Evolutionary conservation across 352 stramenopile genomes (phyloP), one percentile per base, ranked within the genome.

Genomic region (Halophytophthora batemanensis): DNA sequence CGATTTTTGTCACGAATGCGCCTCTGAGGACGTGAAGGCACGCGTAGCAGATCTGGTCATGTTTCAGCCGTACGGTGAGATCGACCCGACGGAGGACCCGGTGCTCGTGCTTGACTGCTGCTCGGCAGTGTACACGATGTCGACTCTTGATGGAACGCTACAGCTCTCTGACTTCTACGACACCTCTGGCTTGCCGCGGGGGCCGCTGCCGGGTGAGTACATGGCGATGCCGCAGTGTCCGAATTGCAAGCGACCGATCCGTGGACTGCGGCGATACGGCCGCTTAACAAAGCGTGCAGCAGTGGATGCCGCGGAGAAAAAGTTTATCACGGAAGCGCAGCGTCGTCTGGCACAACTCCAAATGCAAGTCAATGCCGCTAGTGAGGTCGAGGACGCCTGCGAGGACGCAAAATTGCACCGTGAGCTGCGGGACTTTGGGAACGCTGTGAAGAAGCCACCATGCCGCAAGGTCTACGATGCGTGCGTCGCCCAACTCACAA

Each of bases 121-220:
- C 18, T 82, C 80, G 22, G 78, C 75, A 45, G 82, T 83, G 17
- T 73, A 73, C 59, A 84, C 77, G 17, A 77, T 78, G 44, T 59
- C 67, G 37, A 91, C 74, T 36, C 50, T 95, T n/a, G 86, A 95
- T 61, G 86, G 81, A 0, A 64, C 65, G 17, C 53, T 95, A 17
- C 58, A 59, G 0, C 46, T 82, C 37, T 45, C n/a, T 11, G 41
- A 23, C 1, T 73, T 66, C 22, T 82, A 76, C 48, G 55, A 64
- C 13, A 51, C 14, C 2, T 54, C 72, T 33, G 67, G 63, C 3
- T 54, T 58, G 14, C 40, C 45, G 10, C 48, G 19, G 40, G 59
- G 63, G 13, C 22, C 48, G 48, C 40, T 71, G 18, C 53, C 61
- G 46, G 59, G 42, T 13, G 62, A 42, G 8, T 72, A 56, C 28